Evolutionary conservation across 352 stramenopile species (phyloP).

Genomic region (Phytophthora citricola): DNA sequence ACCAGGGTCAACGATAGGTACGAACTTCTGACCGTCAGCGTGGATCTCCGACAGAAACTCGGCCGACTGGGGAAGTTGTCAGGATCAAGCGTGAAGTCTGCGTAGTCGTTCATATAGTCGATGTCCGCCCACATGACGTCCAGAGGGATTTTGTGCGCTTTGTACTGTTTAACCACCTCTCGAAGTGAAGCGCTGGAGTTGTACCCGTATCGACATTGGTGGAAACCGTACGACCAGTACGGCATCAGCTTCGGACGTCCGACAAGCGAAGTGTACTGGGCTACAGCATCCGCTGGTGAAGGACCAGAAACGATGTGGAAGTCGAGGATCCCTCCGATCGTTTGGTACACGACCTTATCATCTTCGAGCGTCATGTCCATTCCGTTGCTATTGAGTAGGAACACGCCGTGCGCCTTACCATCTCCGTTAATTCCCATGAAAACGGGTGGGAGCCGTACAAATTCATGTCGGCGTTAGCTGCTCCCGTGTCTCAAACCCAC

Average conservation of each 20-base stretch:
- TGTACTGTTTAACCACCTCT: conserved; percentile 54
- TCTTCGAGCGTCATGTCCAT: conserved; percentile 67
- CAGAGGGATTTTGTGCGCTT: conserved; percentile 47
- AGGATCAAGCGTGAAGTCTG: conserved; percentile 75
- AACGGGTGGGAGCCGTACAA: conserved; percentile 68
- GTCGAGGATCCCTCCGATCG: conserved; percentile 68
- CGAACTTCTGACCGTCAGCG: conserved; percentile 60
- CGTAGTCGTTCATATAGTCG: conserved; percentile 64
- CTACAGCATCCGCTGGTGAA: conserved; percentile 44
- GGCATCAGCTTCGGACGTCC: conserved; percentile 63
- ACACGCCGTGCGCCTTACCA: conserved; percentile 54
- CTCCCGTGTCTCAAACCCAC: conserved; percentile 47
- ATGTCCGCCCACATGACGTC: conserved; percentile 74
- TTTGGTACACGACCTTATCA: conserved; percentile 54
- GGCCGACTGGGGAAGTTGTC: conserved; percentile 52
- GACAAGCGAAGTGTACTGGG: conserved; percentile 67
- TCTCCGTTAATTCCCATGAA: conserved; percentile 53
- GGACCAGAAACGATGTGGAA: conserved; percentile 63
- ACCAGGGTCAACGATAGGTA: conserved; percentile 85
- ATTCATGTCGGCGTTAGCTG: conserved; percentile 43
- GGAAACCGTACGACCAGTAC: conserved; percentile 79
- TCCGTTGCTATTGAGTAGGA: conserved; percentile 69
- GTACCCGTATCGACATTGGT: conserved; percentile 69
- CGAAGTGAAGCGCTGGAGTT: conserved; percentile 31
- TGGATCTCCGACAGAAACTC: conserved; percentile 63